Conservation (phyloP, 2,329 filamentous ascomycete genomes). For the Nannizziopsis arthrosporioides region DNA sequence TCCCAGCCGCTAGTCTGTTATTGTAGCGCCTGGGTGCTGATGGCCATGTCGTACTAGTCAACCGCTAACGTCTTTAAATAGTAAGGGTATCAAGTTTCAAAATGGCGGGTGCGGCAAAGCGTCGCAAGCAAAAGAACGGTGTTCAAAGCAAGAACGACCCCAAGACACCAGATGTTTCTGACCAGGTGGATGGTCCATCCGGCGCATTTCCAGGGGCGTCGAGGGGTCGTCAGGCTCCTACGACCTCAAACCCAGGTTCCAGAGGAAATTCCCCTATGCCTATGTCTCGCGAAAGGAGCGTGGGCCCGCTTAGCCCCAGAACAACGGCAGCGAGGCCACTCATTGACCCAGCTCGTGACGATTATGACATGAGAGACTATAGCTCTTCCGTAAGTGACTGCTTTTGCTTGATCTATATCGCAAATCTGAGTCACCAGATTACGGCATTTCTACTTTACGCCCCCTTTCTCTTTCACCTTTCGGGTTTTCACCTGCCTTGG, state of each 20-base stretch:
- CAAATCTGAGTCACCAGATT: too few relatives aligned
- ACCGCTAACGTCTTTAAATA: background rate
- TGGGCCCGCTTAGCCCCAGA: background rate
- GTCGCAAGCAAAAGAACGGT: conserved; percentile 6
- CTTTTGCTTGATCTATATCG: background rate
- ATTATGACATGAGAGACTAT: background rate
- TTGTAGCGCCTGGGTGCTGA: too few relatives aligned
- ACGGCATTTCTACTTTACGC: too few relatives aligned
- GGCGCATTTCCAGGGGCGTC: background rate
- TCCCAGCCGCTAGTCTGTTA: too few relatives aligned
- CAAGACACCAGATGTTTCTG: background rate
- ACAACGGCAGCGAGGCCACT: background rate
- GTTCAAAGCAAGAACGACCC: background rate
- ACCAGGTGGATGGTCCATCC: conserved; percentile 12
- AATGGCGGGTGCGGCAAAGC: conserved; percentile 14
- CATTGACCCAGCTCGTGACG: conserved; percentile 10
- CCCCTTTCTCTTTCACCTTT: too few relatives aligned
- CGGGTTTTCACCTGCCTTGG: background rate
- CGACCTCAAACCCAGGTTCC: background rate
- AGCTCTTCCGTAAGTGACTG: conserved; percentile 1
- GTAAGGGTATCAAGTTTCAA: background rate
- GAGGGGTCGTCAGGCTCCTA: background rate
- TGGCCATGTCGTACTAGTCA: background rate
- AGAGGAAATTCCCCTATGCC: conserved; percentile 5
- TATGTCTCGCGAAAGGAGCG: background rate